These are phyloP conservation scores for Echinochloa phyllopogon DNA, from an alignment of 176 grass and related monocot genomes.

Conservation along the genomic window DNA sequence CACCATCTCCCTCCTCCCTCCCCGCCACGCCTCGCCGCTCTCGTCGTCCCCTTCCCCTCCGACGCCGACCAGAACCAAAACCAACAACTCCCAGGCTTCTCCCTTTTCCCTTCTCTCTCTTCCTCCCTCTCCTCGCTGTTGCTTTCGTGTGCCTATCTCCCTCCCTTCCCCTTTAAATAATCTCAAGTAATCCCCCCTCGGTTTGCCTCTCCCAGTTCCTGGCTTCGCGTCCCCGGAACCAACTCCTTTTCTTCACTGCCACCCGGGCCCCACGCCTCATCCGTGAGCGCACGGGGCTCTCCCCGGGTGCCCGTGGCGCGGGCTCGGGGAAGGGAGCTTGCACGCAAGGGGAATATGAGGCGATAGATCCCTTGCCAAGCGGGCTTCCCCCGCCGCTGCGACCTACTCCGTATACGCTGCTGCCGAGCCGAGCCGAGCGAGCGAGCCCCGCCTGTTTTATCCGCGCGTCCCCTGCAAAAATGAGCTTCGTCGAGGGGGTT, in stretches of 20 bases:
- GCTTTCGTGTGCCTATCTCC: slow-evolving; percentile 92
- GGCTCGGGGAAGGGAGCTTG: slow-evolving; percentile 49
- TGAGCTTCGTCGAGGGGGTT: background rate
- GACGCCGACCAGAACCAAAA: slow-evolving; percentile 57
- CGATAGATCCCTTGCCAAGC: slow-evolving; percentile 58
- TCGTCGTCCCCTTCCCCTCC: background rate
- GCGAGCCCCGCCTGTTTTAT: background rate
- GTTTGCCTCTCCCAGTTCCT: background rate
- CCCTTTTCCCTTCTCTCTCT: slow-evolving; percentile 43
- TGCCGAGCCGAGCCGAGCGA: slow-evolving; percentile 2
- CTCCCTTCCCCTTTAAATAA: slow-evolving; percentile 69
- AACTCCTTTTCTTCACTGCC: background rate
- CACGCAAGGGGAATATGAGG: slow-evolving; percentile 78
- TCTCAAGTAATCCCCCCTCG: slow-evolving; percentile 58
- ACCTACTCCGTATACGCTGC: background rate
- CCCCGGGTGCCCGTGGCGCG: slow-evolving; percentile 47
- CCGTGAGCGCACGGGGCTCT: background rate
- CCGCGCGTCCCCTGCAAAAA: background rate
- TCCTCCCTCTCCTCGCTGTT: slow-evolving; percentile 60
- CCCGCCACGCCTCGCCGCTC: background rate
- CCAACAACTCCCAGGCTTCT: slow-evolving; percentile 59
- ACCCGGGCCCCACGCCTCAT: background rate
- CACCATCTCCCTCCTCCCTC: slow-evolving; percentile 21
- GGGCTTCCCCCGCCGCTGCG: slow-evolving; percentile 31
- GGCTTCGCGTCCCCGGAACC: slow-evolving; percentile 39